Conservation (phyloP, 176 grass and related monocot genomes). For the Musa troglodytarum region DNA sequence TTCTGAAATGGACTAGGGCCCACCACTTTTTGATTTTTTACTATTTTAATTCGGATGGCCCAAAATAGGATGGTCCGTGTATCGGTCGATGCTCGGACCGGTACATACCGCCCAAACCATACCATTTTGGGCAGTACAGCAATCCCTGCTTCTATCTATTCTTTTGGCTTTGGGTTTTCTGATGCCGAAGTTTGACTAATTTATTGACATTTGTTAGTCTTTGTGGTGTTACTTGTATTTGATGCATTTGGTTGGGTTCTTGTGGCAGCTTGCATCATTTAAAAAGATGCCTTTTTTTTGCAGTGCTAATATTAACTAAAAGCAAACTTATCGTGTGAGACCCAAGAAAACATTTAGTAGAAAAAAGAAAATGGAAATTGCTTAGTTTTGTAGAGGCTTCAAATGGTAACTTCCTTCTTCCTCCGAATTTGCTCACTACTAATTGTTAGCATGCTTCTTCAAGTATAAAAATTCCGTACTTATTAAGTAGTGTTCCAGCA, state of each 20-base stretch:
- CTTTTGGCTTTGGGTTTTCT: too few relatives aligned
- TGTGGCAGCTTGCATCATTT: background rate
- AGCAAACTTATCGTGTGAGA: background rate
- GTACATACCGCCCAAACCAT: too few relatives aligned
- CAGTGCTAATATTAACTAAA: background rate
- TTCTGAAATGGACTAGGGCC: too few relatives aligned
- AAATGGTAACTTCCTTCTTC: background rate
- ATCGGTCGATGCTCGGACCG: too few relatives aligned
- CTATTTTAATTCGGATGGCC: too few relatives aligned
- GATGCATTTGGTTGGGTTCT: background rate
- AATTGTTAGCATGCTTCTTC: too few relatives aligned
- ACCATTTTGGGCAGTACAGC: too few relatives aligned
- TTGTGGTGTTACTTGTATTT: background rate
- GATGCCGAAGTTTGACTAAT: background rate
- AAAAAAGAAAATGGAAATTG: background rate
- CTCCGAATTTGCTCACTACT: background rate
- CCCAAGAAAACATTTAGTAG: background rate
- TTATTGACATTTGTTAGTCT: background rate
- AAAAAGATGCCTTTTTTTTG: background rate
- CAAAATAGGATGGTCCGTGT: too few relatives aligned
- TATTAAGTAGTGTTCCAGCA: too few relatives aligned
- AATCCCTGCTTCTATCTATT: too few relatives aligned
- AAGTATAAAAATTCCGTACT: too few relatives aligned
- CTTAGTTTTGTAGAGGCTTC: background rate
- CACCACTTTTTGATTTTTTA: too few relatives aligned